Conservation (phyloP, 441 rosid species). For the Syzygium syzygioides region DNA sequence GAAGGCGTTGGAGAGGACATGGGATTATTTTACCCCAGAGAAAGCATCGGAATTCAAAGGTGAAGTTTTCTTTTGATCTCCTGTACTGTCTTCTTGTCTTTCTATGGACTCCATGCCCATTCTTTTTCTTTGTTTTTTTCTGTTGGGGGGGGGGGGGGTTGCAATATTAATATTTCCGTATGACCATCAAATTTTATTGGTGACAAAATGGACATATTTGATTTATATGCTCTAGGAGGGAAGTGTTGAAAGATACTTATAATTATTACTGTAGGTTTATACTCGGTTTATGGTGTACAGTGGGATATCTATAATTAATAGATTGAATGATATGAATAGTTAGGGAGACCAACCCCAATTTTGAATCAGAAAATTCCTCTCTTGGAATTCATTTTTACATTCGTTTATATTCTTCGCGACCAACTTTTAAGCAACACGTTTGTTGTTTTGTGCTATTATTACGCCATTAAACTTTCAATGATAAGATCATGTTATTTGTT, state of each 20-base stretch:
- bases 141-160: not conserved
- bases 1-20: constrained; percentile 95
- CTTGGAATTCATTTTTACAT: not conserved
- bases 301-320: not conserved
- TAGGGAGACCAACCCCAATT: not conserved
- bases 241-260: not conserved
- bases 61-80: constrained; percentile 9
- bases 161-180: not conserved
- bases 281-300: not conserved
- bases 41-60: constrained; percentile 92
- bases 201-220: not conserved
- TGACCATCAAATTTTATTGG: not conserved
- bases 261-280: not conserved
- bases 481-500: not conserved
- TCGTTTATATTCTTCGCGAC: not conserved
- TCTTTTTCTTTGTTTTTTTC: not conserved
- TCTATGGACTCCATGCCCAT: not conserved
- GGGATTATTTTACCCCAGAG: constrained; percentile 93
- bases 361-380: not conserved
- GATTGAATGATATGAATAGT: not conserved
- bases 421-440: not conserved
- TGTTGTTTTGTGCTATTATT: not conserved
- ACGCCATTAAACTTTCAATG: not conserved
- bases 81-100: not conserved
- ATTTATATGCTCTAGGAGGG: not conserved